Percentiles rank a stretch among this genome's conserved stretches.
Evolutionary conservation across 2,329 filamentous ascomycete genomes (phyloP).

Genomic region (Thelonectria rubi): DNA sequence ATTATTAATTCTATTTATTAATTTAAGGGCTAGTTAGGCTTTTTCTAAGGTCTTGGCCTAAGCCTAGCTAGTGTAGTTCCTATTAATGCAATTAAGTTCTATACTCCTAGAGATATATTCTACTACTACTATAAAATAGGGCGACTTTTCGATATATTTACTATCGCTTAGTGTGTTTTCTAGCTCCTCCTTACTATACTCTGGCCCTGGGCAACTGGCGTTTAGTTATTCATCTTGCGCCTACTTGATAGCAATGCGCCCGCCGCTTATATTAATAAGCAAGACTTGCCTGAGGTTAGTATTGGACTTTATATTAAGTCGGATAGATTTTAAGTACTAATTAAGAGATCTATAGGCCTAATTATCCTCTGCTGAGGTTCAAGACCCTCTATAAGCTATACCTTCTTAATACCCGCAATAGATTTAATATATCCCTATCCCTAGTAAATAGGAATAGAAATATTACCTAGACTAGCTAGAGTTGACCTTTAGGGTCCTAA

Average conservation of each 20-base stretch:
- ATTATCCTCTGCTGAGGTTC: neutral
- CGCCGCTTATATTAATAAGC: neutral
- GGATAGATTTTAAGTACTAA: neutral
- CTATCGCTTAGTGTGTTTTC: too few relatives aligned
- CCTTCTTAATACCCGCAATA: neutral
- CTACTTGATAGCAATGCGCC: neutral
- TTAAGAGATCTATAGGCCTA: neutral
- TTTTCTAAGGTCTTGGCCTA: neutral
- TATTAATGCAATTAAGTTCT: too few relatives aligned
- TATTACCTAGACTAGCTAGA: constrained; percentile 25
- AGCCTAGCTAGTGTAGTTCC: neutral
- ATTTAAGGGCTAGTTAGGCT: neutral
- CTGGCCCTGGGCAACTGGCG: too few relatives aligned
- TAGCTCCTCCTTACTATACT: too few relatives aligned
- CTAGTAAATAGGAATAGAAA: constrained; percentile 23
- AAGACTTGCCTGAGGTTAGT: neutral
- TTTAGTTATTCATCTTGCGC: neutral
- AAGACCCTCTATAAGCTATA: neutral
- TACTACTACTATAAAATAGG: too few relatives aligned
- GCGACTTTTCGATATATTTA: neutral
- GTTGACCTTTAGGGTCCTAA: constrained; percentile 19
- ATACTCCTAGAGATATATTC: neutral
- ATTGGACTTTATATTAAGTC: neutral
- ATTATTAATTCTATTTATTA: too few relatives aligned
- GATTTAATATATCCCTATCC: constrained; percentile 20